A percentile compares a stretch with the other conserved stretches of the same genome.
Evolutionary conservation across 352 stramenopile species (phyloP).

Genomic region (Globisporangium okanoganense): DNA sequence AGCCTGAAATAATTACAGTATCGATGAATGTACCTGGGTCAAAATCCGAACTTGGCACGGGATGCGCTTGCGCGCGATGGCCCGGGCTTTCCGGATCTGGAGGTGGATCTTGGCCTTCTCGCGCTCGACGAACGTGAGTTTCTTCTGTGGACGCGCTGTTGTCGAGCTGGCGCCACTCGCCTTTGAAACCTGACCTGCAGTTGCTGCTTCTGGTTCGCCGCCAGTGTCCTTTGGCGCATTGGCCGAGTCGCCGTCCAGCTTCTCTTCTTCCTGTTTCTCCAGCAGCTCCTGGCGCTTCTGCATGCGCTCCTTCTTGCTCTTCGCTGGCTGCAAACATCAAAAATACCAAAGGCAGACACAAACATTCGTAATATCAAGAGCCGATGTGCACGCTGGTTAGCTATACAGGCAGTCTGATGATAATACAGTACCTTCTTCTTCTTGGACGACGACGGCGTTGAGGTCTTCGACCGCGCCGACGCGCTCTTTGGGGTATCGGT

Average conservation of each 20-base stretch:
- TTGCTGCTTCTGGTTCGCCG: not conserved
- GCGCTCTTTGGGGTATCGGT: not conserved
- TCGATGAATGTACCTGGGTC: constrained; percentile 27
- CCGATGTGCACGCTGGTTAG: not conserved
- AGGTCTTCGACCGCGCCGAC: not conserved
- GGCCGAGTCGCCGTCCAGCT: not conserved
- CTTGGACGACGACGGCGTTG: not conserved
- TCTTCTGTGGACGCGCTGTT: constrained; percentile 7
- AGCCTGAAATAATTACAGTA: too few species aligned
- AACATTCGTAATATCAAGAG: not conserved
- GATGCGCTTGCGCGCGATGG: constrained; percentile 56
- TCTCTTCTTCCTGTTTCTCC: constrained; percentile 55
- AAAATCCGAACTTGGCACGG: constrained; percentile 66
- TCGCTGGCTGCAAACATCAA: constrained; percentile 12
- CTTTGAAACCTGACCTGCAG: not conserved
- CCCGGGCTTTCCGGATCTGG: constrained; percentile 41
- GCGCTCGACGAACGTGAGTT: constrained; percentile 41
- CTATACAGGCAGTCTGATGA: not conserved
- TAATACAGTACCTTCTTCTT: constrained; percentile 8
- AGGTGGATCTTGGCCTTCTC: constrained; percentile 58
- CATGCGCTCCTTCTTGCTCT: constrained; percentile 51
- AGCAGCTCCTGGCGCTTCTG: constrained; percentile 46
- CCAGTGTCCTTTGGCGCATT: not conserved
- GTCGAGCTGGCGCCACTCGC: not conserved
- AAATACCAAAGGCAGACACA: not conserved